Percentiles rank a stretch among this genome's conserved stretches.
Conservation (phyloP, 768 basidiomycete genomes). For the Gautieria morchelliformis region DNA sequence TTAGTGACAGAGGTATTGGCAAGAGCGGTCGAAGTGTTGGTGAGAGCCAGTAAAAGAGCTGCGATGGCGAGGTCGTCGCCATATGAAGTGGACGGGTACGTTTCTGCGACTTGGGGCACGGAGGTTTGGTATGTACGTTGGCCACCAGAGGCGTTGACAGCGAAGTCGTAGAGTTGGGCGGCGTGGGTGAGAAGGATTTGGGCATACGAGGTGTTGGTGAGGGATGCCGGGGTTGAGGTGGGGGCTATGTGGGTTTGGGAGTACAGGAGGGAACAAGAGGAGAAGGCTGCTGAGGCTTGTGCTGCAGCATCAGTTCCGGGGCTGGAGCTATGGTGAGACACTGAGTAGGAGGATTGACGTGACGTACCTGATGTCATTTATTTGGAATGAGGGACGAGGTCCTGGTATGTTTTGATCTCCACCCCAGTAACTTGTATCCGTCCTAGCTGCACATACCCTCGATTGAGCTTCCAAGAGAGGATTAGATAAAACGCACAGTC, state of each 20-base stretch:
- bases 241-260: conserved; percentile 38
- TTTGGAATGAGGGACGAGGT: conserved; percentile 66
- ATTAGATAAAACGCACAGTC: conserved; percentile 32
- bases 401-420: conserved; percentile 70
- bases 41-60: conserved; percentile 66
- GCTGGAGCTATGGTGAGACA: conserved; percentile 15
- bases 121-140: conserved; percentile 58
- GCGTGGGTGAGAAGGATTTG: conserved; percentile 64
- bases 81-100: conserved; percentile 66
- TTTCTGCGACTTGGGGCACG: conserved; percentile 49
- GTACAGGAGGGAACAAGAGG: conserved; percentile 80
- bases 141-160: conserved; percentile 54
- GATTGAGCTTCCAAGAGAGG: background rate
- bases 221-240: conserved; percentile 48
- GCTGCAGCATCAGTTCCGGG: conserved; percentile 91
- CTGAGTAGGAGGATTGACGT: background rate
- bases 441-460: conserved; percentile 28
- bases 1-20: background rate
- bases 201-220: conserved; percentile 47
- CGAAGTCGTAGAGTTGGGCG: conserved; percentile 63
- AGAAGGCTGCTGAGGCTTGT: conserved; percentile 75
- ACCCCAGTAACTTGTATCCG: conserved; percentile 83
- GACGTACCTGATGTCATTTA: conserved; percentile 53
- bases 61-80: conserved; percentile 69
- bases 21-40: conserved; percentile 37